These are phyloP conservation scores for Termitomyces sp. DNA, from an alignment of 768 basidiomycete species.

Conservation along the genomic window DNA sequence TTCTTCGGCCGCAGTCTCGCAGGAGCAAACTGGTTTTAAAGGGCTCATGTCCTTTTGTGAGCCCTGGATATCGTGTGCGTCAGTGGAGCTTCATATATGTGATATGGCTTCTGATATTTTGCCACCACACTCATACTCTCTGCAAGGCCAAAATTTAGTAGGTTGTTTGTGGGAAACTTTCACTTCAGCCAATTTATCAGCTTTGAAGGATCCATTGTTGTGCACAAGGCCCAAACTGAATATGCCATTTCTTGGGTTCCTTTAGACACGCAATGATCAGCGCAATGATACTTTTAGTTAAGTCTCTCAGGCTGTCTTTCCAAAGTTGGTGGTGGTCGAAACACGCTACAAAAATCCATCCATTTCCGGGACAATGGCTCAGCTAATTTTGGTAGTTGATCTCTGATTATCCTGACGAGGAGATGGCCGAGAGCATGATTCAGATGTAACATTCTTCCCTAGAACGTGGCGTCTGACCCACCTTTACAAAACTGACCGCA, in stretches of 20 bases:
- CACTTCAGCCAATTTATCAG: neutral
- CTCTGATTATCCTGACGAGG: conserved; percentile 17
- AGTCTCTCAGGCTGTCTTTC: neutral
- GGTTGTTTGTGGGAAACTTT: neutral
- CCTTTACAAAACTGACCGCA: neutral
- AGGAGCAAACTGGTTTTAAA: neutral
- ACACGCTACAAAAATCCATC: conserved; percentile 4
- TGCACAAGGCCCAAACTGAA: neutral
- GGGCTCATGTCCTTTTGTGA: neutral
- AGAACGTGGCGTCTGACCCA: conserved; percentile 13
- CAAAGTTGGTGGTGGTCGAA: neutral
- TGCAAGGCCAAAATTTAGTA: no score
- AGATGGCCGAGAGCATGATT: conserved; percentile 16
- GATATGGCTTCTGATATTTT: neutral
- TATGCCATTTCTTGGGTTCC: neutral
- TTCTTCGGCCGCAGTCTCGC: neutral
- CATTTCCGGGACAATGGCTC: conserved; percentile 18
- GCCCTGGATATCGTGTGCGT: neutral
- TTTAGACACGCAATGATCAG: neutral
- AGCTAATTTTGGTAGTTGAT: conserved; percentile 9
- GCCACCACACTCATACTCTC: neutral
- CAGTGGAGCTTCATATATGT: no score
- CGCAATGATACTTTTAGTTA: neutral
- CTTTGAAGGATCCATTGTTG: neutral
- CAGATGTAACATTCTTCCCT: conserved; percentile 12